Evolutionary conservation across 2,329 filamentous ascomycete species (phyloP).

Genomic region (Penicillium sp.): DNA sequence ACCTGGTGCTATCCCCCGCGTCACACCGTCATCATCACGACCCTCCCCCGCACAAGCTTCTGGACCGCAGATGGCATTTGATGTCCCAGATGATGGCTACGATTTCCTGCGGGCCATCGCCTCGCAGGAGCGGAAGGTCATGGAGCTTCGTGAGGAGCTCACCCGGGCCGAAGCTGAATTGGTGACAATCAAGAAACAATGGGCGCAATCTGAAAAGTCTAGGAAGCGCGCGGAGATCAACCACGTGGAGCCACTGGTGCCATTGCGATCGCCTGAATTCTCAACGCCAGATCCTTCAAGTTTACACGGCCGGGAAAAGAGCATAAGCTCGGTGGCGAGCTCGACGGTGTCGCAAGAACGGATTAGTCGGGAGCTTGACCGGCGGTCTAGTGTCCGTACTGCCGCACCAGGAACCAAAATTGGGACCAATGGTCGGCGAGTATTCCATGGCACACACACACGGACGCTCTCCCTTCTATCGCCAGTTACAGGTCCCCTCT

Average conservation of each 20-base stretch:
- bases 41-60: constrained; percentile 30
- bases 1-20: constrained; percentile 34
- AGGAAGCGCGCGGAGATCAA: constrained; percentile 69
- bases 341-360: constrained; percentile 32
- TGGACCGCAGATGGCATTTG: constrained; percentile 28
- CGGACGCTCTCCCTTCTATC: constrained; percentile 78
- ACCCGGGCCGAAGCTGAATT: constrained; percentile 74
- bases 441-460: constrained; percentile 65
- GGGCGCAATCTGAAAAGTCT: constrained; percentile 70
- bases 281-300: constrained; percentile 11
- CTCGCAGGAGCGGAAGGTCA: constrained; percentile 81
- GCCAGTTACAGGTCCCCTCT: constrained; percentile 38
- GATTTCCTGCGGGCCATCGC: constrained; percentile 85
- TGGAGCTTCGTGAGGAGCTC: constrained; percentile 91
- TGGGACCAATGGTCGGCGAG: constrained; percentile 51
- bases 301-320: constrained; percentile 28
- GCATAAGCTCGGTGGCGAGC: constrained; percentile 26
- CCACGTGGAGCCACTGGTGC: constrained; percentile 57
- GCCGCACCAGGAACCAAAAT: constrained; percentile 35
- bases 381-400: constrained; percentile 64
- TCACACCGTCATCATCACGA: constrained; percentile 32
- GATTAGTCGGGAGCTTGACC: constrained; percentile 61
- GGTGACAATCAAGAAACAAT: constrained; percentile 73
- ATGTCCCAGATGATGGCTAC: constrained; percentile 51
- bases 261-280: constrained; percentile 45